Evolutionary conservation across 139 green algal genomes (phyloP).

Genomic region (Edaphochlamys debaryana): DNA sequence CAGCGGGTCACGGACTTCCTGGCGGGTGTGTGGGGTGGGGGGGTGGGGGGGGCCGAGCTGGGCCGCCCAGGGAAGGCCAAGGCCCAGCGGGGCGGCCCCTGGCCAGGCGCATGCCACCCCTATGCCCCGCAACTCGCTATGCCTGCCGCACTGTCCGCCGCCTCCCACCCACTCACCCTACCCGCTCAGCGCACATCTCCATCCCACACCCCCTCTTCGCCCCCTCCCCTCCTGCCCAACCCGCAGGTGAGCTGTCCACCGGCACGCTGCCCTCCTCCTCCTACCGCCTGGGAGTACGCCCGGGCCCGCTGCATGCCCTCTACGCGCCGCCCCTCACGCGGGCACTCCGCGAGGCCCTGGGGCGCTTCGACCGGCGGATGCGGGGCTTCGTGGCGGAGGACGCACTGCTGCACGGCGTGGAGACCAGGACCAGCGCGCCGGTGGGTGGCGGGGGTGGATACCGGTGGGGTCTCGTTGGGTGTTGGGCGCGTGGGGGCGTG

Average conservation of each 20-base stretch:
- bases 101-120: too few relatives aligned
- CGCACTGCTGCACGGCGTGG: slow-evolving; percentile 74
- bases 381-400: slow-evolving; percentile 64
- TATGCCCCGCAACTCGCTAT: too few relatives aligned
- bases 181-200: too few relatives aligned
- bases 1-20: slow-evolving; percentile 85
- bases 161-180: neutral
- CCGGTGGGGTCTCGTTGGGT: neutral
- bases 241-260: neutral
- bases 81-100: too few relatives aligned
- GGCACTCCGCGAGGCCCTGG: slow-evolving; percentile 58
- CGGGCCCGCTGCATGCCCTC: slow-evolving; percentile 70
- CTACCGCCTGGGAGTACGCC: slow-evolving; percentile 80
- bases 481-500: neutral
- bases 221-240: neutral
- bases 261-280: slow-evolving; percentile 69
- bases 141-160: too few relatives aligned
- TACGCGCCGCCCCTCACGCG: slow-evolving; percentile 74
- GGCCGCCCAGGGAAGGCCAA: neutral
- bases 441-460: slow-evolving; percentile 44
- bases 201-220: too few relatives aligned
- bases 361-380: slow-evolving; percentile 63
- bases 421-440: slow-evolving; percentile 84
- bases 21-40: slow-evolving; percentile 9
- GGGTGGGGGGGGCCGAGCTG: neutral